A percentile compares a stretch with the other conserved stretches of the same genome.
Evolutionary conservation across 179 eudicot genomes (phyloP).

Genomic region (Heliamphora pulchella): DNA sequence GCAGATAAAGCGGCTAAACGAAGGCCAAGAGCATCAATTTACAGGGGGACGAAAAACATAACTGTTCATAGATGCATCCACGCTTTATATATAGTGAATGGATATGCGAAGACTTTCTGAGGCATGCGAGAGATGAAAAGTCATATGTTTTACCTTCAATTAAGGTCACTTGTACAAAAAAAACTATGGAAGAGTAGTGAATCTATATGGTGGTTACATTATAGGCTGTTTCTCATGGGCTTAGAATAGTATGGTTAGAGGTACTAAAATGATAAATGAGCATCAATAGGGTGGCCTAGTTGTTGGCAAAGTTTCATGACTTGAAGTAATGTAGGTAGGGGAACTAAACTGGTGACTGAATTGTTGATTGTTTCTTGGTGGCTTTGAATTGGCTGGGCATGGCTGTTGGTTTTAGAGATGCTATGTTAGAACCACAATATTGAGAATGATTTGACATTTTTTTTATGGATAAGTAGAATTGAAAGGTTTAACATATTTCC

Average conservation of each 20-base stretch:
- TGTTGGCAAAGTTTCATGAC: not conserved
- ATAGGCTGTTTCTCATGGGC: not conserved
- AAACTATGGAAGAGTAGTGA: not conserved
- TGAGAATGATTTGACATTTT: not conserved
- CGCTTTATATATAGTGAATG: too few relatives aligned
- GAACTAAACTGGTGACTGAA: constrained; percentile 4
- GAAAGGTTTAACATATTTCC: not conserved
- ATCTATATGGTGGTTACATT: not conserved
- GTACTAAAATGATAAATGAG: not conserved
- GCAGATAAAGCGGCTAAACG: too few relatives aligned
- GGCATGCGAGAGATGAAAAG: not conserved
- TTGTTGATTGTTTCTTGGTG: not conserved
- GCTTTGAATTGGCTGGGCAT: not conserved
- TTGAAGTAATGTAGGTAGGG: not conserved
- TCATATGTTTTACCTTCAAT: not conserved
- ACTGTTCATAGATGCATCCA: too few relatives aligned
- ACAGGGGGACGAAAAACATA: too few relatives aligned
- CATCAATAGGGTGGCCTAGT: not conserved
- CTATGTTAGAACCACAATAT: not conserved
- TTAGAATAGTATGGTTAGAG: not conserved
- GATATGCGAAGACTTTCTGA: not conserved
- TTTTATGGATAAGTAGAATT: not conserved
- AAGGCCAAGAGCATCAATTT: too few relatives aligned
- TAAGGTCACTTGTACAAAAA: not conserved
- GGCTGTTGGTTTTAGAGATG: not conserved